Evolutionary conservation across 208 protist species (phyloP), one percentile per base, ranked within the genome.

Genomic region (Leishmania gerbilli): DNA sequence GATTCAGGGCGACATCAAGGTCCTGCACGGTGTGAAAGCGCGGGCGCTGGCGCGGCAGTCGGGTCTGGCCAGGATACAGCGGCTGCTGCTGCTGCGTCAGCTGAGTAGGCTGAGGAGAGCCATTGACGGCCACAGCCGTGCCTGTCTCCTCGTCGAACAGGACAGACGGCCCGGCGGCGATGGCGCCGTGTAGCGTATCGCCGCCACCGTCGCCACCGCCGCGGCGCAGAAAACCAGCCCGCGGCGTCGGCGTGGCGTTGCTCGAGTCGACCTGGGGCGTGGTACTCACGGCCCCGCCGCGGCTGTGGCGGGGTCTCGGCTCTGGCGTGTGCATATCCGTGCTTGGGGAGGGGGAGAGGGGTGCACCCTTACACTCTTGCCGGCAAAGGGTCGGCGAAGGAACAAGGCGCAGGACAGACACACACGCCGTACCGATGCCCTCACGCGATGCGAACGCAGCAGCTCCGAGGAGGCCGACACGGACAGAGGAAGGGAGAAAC

Each of bases 11-110:
- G 24, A 93, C 84, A 65, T 98, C 95, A 21, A 97, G 87, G 76
- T 95, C 95, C 80, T 96, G 92, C 64, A 94, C 93, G 15, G 90
- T 95, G 87, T 93, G 89, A 71, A 97, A 95, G 74, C 93, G 90
- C 17, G 95, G 95, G 3, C 91, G 89, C 86, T 95, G 92, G 15
- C 95, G 92, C 9, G 86, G 83, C 60, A 87, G 82, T 37, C 75
- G 82, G 0, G 77, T 27, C 71, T 62, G 77, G 53, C 71, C 80
- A 42, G 21, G 17, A 24, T 53, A 58, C 40, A 72, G 65, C 51
- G 79, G 81, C 31, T 71, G 45, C 51, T 55, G 72, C 31, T 71
- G 21, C 34, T 67, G 77, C 77, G 75, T 84, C 31, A 90, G 80
- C 71, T 92, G 88, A 55, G 84, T 92, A 4, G 82, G 89, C 64